These are phyloP conservation scores for Millerozyma miso DNA, from an alignment of 805 yeast species.

Conservation along the genomic window DNA sequence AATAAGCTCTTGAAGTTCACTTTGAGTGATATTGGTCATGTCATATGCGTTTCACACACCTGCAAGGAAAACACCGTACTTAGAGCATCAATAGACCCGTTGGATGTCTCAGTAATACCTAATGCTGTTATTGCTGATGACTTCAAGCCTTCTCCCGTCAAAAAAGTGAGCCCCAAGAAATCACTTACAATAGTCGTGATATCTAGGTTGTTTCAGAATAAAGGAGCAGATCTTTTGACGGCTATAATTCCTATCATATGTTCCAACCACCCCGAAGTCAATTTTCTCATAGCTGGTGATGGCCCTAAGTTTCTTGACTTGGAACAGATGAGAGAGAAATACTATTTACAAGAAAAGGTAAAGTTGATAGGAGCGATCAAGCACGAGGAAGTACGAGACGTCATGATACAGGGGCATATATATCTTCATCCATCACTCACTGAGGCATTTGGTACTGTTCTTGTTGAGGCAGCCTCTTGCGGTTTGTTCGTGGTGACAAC, in stretches of 20 bases:
- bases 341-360: conserved; percentile 83
- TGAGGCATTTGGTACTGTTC: conserved; percentile 96
- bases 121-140: conserved; percentile 89
- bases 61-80: conserved; percentile 94
- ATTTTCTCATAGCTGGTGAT: conserved; percentile 89
- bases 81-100: conserved; percentile 78
- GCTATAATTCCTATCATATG: conserved; percentile 86
- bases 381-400: conserved; percentile 90
- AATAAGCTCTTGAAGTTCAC: conserved; percentile 84
- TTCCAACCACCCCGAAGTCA: conserved; percentile 52
- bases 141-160: conserved; percentile 44
- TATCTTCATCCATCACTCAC: conserved; percentile 91
- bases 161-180: conserved; percentile 8
- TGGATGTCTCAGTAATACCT: conserved; percentile 83
- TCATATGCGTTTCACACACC: conserved; percentile 94
- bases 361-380: conserved; percentile 79
- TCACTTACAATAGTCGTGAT: conserved; percentile 82
- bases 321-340: conserved; percentile 90
- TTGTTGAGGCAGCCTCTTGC: conserved; percentile 97
- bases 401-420: conserved; percentile 91
- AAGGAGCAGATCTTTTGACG: conserved; percentile 86
- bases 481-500: conserved; percentile 93
- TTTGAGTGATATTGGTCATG: conserved; percentile 81
- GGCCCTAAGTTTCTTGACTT: conserved; percentile 94
- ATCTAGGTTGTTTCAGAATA: conserved; percentile 88